Evolutionary conservation across 1,284 basidiomycete genomes (phyloP).

Genomic region (Austroboletus rostrupii): DNA sequence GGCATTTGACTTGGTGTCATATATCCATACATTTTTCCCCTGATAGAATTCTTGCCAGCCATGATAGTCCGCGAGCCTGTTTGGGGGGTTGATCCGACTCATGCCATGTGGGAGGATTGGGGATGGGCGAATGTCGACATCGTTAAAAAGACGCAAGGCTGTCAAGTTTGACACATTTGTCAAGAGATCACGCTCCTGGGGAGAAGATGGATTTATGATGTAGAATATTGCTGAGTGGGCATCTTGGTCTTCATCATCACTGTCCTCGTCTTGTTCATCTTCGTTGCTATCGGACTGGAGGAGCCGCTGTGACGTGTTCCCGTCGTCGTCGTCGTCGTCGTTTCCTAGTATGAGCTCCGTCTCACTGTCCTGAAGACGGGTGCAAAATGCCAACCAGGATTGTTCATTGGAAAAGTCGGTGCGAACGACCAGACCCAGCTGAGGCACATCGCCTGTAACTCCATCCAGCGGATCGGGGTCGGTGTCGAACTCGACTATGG

Average conservation of each 20-base stretch:
- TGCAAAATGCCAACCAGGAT: conserved; percentile 56
- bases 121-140: conserved; percentile 55
- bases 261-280: conserved; percentile 20
- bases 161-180: conserved; percentile 56
- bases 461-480: conserved; percentile 49
- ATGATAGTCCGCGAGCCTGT: conserved; percentile 57
- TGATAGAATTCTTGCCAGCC: conserved; percentile 72
- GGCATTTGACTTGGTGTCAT: conserved; percentile 59
- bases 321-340: conserved; percentile 23
- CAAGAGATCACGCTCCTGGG: conserved; percentile 40
- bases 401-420: conserved; percentile 64
- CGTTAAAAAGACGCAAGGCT: conserved; percentile 66
- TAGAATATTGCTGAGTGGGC: conserved; percentile 44
- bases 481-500: conserved; percentile 33
- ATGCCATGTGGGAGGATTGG: conserved; percentile 43
- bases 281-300: background rate
- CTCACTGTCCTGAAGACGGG: conserved; percentile 49
- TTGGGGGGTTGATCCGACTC: conserved; percentile 43
- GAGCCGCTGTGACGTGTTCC: conserved; percentile 14
- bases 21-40: conserved; percentile 70
- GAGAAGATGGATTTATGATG: conserved; percentile 44
- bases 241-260: conserved; percentile 36
- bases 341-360: conserved; percentile 37
- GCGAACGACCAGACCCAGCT: conserved; percentile 57
- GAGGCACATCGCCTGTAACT: conserved; percentile 30